Percentiles rank a stretch among this genome's conserved stretches.
These are phyloP conservation scores for Suillus luteus DNA, from an alignment of 768 basidiomycete species.

Conservation along the genomic window DNA sequence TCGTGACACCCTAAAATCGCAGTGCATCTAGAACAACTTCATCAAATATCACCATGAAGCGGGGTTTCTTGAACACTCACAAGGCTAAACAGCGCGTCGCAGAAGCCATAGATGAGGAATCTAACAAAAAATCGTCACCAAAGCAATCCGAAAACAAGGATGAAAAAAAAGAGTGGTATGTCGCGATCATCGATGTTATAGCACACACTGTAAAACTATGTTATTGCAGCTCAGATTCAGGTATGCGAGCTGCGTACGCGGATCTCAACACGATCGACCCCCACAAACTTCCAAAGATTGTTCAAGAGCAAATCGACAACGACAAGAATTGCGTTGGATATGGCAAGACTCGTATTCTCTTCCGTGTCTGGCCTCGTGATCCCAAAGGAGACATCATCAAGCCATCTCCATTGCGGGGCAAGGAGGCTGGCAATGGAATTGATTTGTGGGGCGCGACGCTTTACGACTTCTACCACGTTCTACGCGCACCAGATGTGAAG, in stretches of 20 bases:
- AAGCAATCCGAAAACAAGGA: neutral
- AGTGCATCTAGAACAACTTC: neutral
- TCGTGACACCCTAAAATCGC: no score
- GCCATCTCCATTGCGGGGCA: constrained; percentile 14
- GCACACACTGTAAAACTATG: neutral
- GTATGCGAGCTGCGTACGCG: neutral
- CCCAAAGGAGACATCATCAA: constrained; percentile 17
- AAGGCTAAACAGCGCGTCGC: constrained; percentile 17
- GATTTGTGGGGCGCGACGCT: constrained; percentile 30
- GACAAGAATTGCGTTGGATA: neutral
- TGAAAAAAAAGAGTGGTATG: neutral
- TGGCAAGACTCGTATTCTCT: constrained; percentile 20
- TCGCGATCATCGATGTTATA: neutral
- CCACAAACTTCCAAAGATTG: constrained; percentile 1
- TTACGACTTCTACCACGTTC: constrained; percentile 27
- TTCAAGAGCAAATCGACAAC: neutral
- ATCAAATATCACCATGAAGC: constrained; percentile 22
- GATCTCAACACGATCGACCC: neutral
- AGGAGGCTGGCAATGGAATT: constrained; percentile 20
- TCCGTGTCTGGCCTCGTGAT: constrained; percentile 30
- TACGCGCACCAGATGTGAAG: constrained; percentile 14
- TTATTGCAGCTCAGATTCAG: neutral
- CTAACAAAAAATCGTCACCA: neutral
- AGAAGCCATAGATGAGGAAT: constrained; percentile 1
- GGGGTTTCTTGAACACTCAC: constrained; percentile 20